A percentile compares a stretch with the other conserved stretches of the same genome.
Conservation (phyloP, 73 alveolate genomes). For the Tetrahymena malaccensis region DNA sequence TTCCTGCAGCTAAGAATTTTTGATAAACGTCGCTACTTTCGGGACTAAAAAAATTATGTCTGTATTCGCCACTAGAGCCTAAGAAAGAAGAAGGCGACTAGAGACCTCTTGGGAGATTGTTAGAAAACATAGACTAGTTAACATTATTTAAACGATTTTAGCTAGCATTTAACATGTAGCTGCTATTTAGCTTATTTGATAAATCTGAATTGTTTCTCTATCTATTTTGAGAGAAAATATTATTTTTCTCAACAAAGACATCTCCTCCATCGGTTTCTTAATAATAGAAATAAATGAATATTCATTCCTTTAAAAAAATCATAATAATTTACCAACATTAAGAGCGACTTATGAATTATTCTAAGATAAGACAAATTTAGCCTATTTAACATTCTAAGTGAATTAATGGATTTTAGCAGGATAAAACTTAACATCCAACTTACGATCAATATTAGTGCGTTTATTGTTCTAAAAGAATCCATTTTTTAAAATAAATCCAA, state of each 20-base stretch:
- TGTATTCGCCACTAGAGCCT: background rate
- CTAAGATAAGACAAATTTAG: background rate
- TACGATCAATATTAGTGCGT: background rate
- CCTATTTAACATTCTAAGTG: background rate
- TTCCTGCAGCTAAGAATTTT: background rate
- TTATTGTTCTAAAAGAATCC: background rate
- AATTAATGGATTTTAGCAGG: background rate
- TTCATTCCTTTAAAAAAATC: no score
- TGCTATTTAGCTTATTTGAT: background rate
- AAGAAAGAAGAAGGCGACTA: background rate
- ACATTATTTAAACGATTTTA: background rate
- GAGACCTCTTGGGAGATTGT: background rate
- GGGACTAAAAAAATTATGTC: background rate
- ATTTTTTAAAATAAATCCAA: background rate
- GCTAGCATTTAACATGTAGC: background rate
- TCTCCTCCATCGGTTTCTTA: background rate
- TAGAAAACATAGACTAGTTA: background rate
- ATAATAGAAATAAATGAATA: background rate
- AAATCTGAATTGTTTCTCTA: background rate
- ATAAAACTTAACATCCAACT: background rate
- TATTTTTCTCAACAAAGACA: background rate
- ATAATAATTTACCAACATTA: background rate
- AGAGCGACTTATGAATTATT: background rate
- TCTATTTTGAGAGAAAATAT: background rate
- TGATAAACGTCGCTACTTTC: background rate